Evolutionary conservation across 208 protist genomes (phyloP), one percentile per base, ranked within the genome.

Genomic region (Tritrichomonas foetus): DNA sequence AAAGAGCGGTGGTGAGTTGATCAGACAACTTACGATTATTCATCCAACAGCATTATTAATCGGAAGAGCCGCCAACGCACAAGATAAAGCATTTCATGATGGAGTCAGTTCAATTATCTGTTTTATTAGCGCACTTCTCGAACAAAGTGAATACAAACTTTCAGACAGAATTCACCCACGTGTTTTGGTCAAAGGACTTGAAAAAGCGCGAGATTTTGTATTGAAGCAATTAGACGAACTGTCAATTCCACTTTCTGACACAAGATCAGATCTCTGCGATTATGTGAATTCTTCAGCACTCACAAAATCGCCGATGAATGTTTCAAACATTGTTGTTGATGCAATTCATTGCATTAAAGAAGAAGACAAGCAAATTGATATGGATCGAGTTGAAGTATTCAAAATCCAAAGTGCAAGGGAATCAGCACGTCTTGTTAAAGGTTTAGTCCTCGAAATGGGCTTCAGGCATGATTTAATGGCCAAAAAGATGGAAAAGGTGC

Each of bases 31-130:
- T 57, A 53, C 41, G 57, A 53, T 89, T 39, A 89, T 89, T 39
- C 41, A 89, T 89, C 78, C 78, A 53, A 89, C 78, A 89, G 78
- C 78, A 61, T 33, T 89, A 20, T 57, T 89, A 9, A 53, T 89
- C 39, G 78, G 44, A 11, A 25, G 78, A 33, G 78, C 78, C 11
- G 78, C 47, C 20, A 13, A 57, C n/a, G 13, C 78, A n/a, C 78
- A 89, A 89, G 47, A 89, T n/a, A 89, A 89, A 89, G 27, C 47
- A 22, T 57, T 39, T 89, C 47, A 89, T 57, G 78, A 89, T 89
- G 78, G 78, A 16, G 78, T 89, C 1, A 41, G 47, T 50, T 53
- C 44, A 20, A 8, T 89, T 20, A 57, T 89, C 39, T 39, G 41
- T 44, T 30, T 89, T 16, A 89, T 89, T 39, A 36, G 44, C 47